phyloP scores from a whole-genome alignment of 768 basidiomycete genomes.

The Guyanaporus albipodus region DNA sequence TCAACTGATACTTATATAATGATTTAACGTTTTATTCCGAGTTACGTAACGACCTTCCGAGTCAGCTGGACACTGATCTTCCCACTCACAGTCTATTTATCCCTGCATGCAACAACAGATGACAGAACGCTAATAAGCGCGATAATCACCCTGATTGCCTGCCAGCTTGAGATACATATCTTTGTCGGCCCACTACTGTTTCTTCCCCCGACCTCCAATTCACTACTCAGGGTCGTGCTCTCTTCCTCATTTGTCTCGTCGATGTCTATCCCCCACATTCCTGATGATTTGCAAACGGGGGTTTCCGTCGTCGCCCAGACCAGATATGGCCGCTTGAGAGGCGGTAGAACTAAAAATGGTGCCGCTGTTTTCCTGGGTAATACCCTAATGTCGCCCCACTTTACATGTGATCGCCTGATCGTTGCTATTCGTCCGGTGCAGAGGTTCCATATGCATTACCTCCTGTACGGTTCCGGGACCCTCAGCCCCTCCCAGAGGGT shows the following conservation, averaged over 20 bases:
- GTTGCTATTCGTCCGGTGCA: slow-evolving; percentile 20
- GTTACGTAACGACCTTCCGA: too few species aligned
- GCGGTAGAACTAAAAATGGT: slow-evolving; percentile 57
- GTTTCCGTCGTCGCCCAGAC: slow-evolving; percentile 39
- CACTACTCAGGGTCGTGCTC: too few species aligned
- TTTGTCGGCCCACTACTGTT: too few species aligned
- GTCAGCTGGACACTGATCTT: too few species aligned
- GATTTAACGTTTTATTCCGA: too few species aligned
- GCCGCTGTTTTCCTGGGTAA: slow-evolving; percentile 61
- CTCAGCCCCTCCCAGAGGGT: slow-evolving; percentile 47
- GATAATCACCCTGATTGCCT: too few species aligned
- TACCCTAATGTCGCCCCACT: neutral
- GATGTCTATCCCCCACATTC: slow-evolving; percentile 10
- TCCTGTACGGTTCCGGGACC: slow-evolving; percentile 62
- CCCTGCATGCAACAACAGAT: too few species aligned
- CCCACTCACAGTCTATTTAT: too few species aligned
- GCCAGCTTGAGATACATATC: too few species aligned
- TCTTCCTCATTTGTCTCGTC: neutral
- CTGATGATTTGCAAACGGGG: slow-evolving; percentile 5
- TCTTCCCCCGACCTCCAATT: too few species aligned
- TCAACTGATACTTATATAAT: too few species aligned
- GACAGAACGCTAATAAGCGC: too few species aligned
- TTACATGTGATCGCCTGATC: neutral
- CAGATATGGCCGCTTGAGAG: slow-evolving; percentile 51
- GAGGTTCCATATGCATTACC: slow-evolving; percentile 72